phyloP scores from a whole-genome alignment of 78 protist genomes.

The Guillardia theta region DNA sequence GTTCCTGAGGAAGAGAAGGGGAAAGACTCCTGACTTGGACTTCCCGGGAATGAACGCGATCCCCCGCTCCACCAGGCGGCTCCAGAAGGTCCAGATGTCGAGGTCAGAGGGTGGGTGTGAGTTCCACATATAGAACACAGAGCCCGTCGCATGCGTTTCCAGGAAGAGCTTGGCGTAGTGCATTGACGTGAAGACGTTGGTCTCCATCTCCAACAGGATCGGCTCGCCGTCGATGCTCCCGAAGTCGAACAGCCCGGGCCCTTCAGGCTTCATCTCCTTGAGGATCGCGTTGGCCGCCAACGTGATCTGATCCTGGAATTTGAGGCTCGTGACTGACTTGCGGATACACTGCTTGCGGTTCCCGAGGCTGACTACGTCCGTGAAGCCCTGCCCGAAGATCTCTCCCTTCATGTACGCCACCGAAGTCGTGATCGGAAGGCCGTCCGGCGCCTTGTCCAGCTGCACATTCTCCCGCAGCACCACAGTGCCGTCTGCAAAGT shows the following conservation, averaged over 20 bases:
- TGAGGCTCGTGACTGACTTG: not conserved
- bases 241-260: not conserved
- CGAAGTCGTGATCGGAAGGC: not conserved
- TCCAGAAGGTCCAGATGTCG: constrained; percentile 26
- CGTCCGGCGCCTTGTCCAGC: not conserved
- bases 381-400: not conserved
- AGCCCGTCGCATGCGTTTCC: not conserved
- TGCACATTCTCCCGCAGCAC: not conserved
- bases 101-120: not conserved
- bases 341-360: not conserved
- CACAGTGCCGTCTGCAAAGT: not conserved
- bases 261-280: not conserved
- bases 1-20: not conserved
- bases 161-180: constrained; percentile 14
- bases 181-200: not conserved
- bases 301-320: not conserved
- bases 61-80: not conserved
- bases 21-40: not conserved
- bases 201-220: not conserved
- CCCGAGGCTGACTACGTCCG: not conserved
- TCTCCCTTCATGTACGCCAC: not conserved
- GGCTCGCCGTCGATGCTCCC: not conserved
- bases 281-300: not conserved
- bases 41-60: constrained; percentile 6
- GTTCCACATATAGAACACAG: not conserved